phyloP scores from a whole-genome alignment of 192 early-diverging fungal species.

The Dissophora ornata region DNA sequence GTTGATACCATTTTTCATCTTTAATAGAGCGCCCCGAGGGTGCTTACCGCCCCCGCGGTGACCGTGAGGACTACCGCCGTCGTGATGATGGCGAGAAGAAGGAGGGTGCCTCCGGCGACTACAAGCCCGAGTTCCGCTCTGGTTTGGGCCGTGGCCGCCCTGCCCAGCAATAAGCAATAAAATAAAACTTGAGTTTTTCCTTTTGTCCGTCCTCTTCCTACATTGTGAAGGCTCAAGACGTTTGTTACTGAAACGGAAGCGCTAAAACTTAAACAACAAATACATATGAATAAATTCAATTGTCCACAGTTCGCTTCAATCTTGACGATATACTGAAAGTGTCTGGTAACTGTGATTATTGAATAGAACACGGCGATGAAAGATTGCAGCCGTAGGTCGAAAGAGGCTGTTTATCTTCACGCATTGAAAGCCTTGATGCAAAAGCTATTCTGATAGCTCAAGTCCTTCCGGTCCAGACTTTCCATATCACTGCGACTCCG shows the following conservation, averaged over 20 bases:
- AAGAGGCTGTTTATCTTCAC: too few relatives aligned
- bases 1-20: neutral
- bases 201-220: conserved; percentile 2
- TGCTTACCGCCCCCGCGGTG: conserved; percentile 70
- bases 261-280: neutral
- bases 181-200: conserved; percentile 18
- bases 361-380: too few relatives aligned
- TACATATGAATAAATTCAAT: conserved; percentile 17
- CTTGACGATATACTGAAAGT: too few relatives aligned
- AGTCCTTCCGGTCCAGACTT: too few relatives aligned
- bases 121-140: conserved; percentile 97
- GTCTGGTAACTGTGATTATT: too few relatives aligned
- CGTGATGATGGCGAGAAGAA: conserved; percentile 86
- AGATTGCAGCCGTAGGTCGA: too few relatives aligned
- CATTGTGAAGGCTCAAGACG: too few relatives aligned
- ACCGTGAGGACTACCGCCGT: conserved; percentile 89
- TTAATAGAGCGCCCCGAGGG: conserved; percentile 75
- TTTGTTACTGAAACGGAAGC: neutral
- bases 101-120: conserved; percentile 93
- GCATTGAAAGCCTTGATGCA: too few relatives aligned
- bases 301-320: too few relatives aligned
- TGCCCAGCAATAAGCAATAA: conserved; percentile 49
- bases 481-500: too few relatives aligned
- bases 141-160: conserved; percentile 86
- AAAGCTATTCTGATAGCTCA: too few relatives aligned